Evolutionary conservation across 768 basidiomycete genomes (phyloP).

Genomic region (Phallus indusiatus): DNA sequence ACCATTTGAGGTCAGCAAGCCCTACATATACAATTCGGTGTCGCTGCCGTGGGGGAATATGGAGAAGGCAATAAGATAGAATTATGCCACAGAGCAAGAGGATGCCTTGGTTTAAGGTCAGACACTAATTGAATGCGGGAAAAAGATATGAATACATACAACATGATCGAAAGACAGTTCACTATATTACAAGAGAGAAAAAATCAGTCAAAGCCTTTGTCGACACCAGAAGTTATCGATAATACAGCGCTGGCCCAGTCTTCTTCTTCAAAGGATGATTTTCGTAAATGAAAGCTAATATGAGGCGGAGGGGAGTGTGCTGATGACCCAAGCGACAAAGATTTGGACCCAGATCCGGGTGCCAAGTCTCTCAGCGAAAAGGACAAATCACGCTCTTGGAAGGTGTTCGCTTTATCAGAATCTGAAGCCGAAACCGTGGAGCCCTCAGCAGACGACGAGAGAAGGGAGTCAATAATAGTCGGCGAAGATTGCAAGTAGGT

Average conservation of each 20-base stretch:
- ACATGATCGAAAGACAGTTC: no score
- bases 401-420: neutral
- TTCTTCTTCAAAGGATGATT: slow-evolving; percentile 27
- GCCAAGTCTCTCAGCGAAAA: neutral
- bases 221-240: slow-evolving; percentile 41
- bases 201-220: neutral
- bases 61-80: no score
- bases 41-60: no score
- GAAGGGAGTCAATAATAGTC: neutral
- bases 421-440: neutral
- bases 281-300: slow-evolving; percentile 6
- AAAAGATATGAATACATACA: no score
- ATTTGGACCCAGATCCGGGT: neutral
- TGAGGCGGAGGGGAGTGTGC: slow-evolving; percentile 9
- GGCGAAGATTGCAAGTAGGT: neutral
- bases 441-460: slow-evolving; percentile 1
- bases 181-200: no score
- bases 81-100: no score
- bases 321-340: neutral
- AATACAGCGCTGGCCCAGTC: slow-evolving; percentile 73
- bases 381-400: neutral
- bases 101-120: no score
- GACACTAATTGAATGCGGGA: no score
- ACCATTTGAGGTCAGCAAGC: no score
- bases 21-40: no score